phyloP scores from a whole-genome alignment of 1,284 basidiomycete genomes.

The Cutaneotrichosporon sp. region DNA sequence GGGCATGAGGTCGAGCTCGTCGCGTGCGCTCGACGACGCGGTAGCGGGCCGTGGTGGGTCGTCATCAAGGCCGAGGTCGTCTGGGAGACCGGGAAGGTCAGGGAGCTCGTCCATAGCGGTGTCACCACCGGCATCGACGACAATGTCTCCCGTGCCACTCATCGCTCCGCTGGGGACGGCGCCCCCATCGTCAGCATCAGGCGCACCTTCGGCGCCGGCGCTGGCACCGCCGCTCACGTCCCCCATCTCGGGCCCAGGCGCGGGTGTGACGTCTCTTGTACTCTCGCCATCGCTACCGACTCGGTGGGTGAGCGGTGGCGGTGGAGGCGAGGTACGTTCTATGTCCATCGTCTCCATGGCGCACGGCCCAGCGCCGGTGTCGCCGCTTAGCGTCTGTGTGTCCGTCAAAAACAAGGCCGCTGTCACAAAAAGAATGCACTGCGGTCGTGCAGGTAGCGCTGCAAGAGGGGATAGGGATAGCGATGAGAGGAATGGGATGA shows the following conservation, averaged over 20 bases:
- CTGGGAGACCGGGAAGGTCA: background rate
- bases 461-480: too few relatives aligned
- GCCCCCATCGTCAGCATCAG: background rate
- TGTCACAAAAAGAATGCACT: too few relatives aligned
- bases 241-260: background rate
- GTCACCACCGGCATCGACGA: background rate
- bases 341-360: background rate
- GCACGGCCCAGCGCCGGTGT: background rate
- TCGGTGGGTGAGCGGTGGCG: background rate
- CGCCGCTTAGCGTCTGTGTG: too few relatives aligned
- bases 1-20: conserved; percentile 7
- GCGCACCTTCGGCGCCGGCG: background rate
- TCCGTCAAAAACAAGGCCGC: too few relatives aligned
- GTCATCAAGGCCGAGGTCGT: background rate
- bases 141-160: too few relatives aligned
- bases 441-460: too few relatives aligned
- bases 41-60: too few relatives aligned
- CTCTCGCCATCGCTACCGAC: background rate
- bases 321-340: background rate
- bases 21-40: background rate
- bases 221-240: background rate
- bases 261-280: background rate
- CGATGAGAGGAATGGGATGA: too few relatives aligned
- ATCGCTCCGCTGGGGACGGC: too few relatives aligned
- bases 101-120: background rate